These are phyloP conservation scores for Setomelanomma holmii DNA, from an alignment of 2,329 filamentous ascomycete genomes.

Conservation along the genomic window DNA sequence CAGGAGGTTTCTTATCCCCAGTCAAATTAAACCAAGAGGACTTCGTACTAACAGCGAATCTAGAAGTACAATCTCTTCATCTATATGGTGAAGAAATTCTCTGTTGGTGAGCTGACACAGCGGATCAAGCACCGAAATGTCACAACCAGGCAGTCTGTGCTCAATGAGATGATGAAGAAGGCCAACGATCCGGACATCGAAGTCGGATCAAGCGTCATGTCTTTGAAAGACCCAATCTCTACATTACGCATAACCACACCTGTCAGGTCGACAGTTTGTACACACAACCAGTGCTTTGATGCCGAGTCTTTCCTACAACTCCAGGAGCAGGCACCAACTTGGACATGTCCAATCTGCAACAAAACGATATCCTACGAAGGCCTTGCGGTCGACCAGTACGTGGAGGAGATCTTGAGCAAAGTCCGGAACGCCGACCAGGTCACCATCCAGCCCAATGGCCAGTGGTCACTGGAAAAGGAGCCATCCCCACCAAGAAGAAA, in stretches of 20 bases:
- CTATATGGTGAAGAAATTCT: slow-evolving; percentile 76
- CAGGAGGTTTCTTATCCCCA: slow-evolving; percentile 34
- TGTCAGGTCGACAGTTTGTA: slow-evolving; percentile 79
- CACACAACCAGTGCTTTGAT: slow-evolving; percentile 94
- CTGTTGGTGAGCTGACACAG: slow-evolving; percentile 74
- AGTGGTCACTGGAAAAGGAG: slow-evolving; percentile 68
- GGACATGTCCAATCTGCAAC: slow-evolving; percentile 94
- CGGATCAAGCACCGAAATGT: slow-evolving; percentile 70
- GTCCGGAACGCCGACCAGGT: slow-evolving; percentile 83
- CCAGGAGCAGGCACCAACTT: slow-evolving; percentile 95
- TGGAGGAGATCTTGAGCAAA: slow-evolving; percentile 80
- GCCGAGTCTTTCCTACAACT: slow-evolving; percentile 89
- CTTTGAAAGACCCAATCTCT: slow-evolving; percentile 89
- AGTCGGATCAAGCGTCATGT: slow-evolving; percentile 85
- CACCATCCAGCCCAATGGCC: slow-evolving; percentile 84
- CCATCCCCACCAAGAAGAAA: slow-evolving; percentile 46
- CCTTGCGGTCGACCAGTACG: slow-evolving; percentile 90
- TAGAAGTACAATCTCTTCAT: slow-evolving; percentile 64
- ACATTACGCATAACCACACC: slow-evolving; percentile 82
- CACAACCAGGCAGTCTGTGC: slow-evolving; percentile 80
- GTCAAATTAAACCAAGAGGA: not conserved
- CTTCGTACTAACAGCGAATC: slow-evolving; percentile 21
- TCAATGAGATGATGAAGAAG: slow-evolving; percentile 82
- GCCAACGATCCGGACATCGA: slow-evolving; percentile 89
- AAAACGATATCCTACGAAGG: slow-evolving; percentile 81